Percentiles rank a stretch among this genome's conserved stretches.
These are phyloP conservation scores for Arachnopeziza araneosa DNA, from an alignment of 2,329 filamentous ascomycete genomes.

Conservation along the genomic window DNA sequence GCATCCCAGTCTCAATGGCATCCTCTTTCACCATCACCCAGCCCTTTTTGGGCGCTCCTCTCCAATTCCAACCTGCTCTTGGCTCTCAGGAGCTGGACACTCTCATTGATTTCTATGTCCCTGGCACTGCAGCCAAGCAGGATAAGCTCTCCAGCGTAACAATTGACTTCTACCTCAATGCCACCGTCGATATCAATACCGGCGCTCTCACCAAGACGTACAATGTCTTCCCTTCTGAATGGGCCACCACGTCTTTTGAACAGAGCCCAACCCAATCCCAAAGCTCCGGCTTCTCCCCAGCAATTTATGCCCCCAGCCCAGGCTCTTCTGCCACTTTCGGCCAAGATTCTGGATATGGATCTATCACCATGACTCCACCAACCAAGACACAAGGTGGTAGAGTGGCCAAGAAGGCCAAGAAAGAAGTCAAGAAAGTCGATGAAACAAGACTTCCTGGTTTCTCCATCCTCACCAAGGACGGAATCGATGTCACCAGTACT, in stretches of 20 bases:
- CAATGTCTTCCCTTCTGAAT: slow-evolving; percentile 31
- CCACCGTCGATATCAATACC: slow-evolving; percentile 52
- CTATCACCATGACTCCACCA: slow-evolving; percentile 22
- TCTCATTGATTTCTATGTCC: slow-evolving; percentile 52
- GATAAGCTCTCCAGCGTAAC: slow-evolving; percentile 55
- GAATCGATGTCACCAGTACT: slow-evolving; percentile 56
- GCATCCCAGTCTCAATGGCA: not conserved
- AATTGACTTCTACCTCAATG: slow-evolving; percentile 53
- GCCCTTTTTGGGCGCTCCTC: slow-evolving; percentile 47
- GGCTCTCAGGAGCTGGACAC: slow-evolving; percentile 55
- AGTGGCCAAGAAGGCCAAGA: slow-evolving; percentile 26
- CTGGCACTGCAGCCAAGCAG: slow-evolving; percentile 46
- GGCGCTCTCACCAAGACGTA: slow-evolving; percentile 44
- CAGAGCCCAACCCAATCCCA: slow-evolving; percentile 30
- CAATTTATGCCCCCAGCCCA: slow-evolving; percentile 32
- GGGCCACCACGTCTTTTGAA: slow-evolving; percentile 38
- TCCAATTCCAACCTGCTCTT: slow-evolving; percentile 63
- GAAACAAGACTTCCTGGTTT: slow-evolving; percentile 48
- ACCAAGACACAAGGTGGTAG: slow-evolving; percentile 9
- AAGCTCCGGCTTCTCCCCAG: slow-evolving; percentile 49
- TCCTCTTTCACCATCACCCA: slow-evolving; percentile 39
- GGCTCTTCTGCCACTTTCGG: slow-evolving; percentile 36
- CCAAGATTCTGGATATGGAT: slow-evolving; percentile 22
- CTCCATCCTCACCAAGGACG: slow-evolving; percentile 62
- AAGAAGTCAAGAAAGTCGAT: slow-evolving; percentile 22